Percentiles rank a stretch among this genome's conserved stretches.
phyloP scores from a whole-genome alignment of 2,329 filamentous ascomycete genomes.

The Diaporthe eres region DNA sequence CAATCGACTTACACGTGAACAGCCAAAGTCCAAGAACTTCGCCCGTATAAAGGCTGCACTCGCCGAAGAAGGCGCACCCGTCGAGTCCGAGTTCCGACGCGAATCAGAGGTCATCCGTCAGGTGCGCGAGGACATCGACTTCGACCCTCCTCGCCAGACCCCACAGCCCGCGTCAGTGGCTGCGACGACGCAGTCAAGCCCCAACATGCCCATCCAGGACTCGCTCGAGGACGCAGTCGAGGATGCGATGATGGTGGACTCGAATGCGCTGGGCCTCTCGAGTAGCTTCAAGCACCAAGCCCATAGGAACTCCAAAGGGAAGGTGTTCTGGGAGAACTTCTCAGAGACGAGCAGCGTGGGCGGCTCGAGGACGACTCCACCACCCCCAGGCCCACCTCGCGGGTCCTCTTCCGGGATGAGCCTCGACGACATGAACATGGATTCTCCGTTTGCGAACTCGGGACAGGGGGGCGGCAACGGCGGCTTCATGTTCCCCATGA shows the following conservation, averaged over 20 bases:
- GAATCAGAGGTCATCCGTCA: conserved; percentile 97
- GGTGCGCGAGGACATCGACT: conserved; percentile 86
- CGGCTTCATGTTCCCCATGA: conserved; percentile 48
- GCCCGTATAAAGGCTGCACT: conserved; percentile 92
- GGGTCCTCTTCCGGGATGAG: conserved; percentile 73
- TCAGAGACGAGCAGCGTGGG: conserved; percentile 73
- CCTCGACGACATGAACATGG: conserved; percentile 79
- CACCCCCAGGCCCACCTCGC: conserved; percentile 73
- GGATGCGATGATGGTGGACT: conserved; percentile 76
- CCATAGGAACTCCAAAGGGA: conserved; percentile 79
- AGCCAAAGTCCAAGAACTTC: conserved; percentile 98
- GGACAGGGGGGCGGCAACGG: conserved; percentile 42
- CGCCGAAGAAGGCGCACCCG: conserved; percentile 86
- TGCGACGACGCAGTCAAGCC: conserved; percentile 77
- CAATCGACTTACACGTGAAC: conserved; percentile 53
- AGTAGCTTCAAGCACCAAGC: conserved; percentile 83
- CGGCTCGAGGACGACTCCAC: conserved; percentile 66
- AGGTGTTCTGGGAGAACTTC: conserved; percentile 83
- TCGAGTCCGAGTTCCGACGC: conserved; percentile 89
- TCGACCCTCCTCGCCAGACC: conserved; percentile 61
- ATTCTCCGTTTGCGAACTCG: conserved; percentile 68
- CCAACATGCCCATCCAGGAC: conserved; percentile 75
- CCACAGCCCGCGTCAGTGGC: conserved; percentile 58
- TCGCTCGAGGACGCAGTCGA: conserved; percentile 78
- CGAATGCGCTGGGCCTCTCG: conserved; percentile 61